Base-by-base conservation (phyloP, 2,329 filamentous ascomycete species). In the Cytospora mali region DNA sequence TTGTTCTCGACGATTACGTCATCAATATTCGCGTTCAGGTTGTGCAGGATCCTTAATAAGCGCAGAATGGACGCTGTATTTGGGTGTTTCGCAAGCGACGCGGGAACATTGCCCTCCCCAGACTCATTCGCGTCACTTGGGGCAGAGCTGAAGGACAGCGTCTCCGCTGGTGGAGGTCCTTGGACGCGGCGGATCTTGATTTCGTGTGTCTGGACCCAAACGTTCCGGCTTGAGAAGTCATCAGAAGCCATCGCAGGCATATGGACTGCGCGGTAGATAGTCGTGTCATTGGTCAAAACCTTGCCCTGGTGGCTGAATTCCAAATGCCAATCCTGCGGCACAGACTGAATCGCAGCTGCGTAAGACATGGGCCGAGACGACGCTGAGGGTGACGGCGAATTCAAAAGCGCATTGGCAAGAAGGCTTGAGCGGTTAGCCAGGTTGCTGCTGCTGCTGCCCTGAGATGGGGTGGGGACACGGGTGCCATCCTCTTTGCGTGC, bases 281-380 rank as follows among this genome's bases (percentile, higher is more conserved):
- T 99, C 0, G 92, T 97, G 70, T 98, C 93, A 68, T 93, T 95
- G 0, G 91, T 83, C 63, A 99, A 90, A 1, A 90, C 84, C 73
- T 93, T 92, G 58, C 85, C 90, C 67, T 96, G 90, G 55, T 98
- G 84, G 68, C 87, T 93, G 76, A 99, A 99, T 71, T 98, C 92
- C 65, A 99, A 93, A 71, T 99, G 94, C 95, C 95, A 99, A 72
- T 98, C 93, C 72, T 96, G 90, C 1, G 93, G 92, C 0, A 86
- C 81, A 16, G 91, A 81, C 69, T 93, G 91, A 58, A 96, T 85
- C 4, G 92, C 92, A 58, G 91, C 90, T 27, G 93, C 89, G 74
- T 97, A 97, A 0, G 93, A 92, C 75, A 92, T 86, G 2, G 89
- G 84, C 11, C 89, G 84, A 11, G 88, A 83, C 18, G 88, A 79